A percentile compares a stretch with the other conserved stretches of the same genome.
Evolutionary conservation across 2,329 filamentous ascomycete genomes (phyloP).

Genomic region (Amesomyces nigricolor): DNA sequence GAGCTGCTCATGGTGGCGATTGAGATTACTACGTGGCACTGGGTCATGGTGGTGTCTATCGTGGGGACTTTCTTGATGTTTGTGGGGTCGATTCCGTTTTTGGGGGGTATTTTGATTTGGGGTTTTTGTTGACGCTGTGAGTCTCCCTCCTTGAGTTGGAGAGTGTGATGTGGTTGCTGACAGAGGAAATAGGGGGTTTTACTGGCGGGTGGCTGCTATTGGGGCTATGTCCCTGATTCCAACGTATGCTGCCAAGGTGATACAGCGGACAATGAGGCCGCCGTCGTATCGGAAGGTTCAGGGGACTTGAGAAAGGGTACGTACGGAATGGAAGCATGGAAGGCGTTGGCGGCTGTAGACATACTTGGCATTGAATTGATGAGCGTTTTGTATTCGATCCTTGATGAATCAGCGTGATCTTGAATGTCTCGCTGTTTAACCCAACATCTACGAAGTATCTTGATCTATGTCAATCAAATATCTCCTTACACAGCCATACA

Average conservation of each 20-base stretch:
- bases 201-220: constrained; percentile 82
- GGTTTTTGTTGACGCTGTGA: constrained; percentile 66
- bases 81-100: constrained; percentile 74
- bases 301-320: constrained; percentile 44
- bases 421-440: too few relatives aligned
- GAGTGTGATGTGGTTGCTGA: not conserved
- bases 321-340: constrained; percentile 14
- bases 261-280: constrained; percentile 78
- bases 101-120: constrained; percentile 88
- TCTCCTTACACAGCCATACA: too few relatives aligned
- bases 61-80: constrained; percentile 79
- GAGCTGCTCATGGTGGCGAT: constrained; percentile 97
- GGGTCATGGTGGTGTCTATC: constrained; percentile 79
- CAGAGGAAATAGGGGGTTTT: constrained; percentile 60
- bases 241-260: constrained; percentile 79
- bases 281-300: constrained; percentile 93
- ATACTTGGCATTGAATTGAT: not conserved
- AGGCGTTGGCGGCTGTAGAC: constrained; percentile 13
- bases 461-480: too few relatives aligned
- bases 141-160: constrained; percentile 27
- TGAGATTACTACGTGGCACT: constrained; percentile 95
- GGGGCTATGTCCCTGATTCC: constrained; percentile 75
- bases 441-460: too few relatives aligned
- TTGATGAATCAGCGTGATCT: not conserved
- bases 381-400: not conserved